Base-by-base conservation (phyloP, 1,284 basidiomycete genomes). In the Meira nashicola region DNA sequence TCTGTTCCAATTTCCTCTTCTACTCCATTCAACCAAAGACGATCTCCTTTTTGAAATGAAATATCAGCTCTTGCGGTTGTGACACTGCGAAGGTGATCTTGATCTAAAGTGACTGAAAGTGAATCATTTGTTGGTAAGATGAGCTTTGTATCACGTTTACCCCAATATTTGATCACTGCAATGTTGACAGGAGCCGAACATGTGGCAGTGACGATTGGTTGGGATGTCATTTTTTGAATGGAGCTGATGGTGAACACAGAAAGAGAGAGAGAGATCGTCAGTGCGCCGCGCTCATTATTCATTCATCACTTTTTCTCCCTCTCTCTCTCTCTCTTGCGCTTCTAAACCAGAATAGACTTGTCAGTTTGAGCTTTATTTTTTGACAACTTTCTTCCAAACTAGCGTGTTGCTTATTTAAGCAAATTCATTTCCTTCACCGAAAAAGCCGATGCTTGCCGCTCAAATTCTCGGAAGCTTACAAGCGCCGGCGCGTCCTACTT, bases 81-180 rank as follows among this genome's bases (percentile, higher is more conserved):
- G 8, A 92, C 94, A 1, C 91, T 91, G 59, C 91, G 85, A 23
- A 99, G 85, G 74, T 98, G 89, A 80, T 96, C 92, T 80, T 98
- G 95, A 77, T 90, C 89, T 60, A 98, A 87, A 2, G 95, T 98
- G 52, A 98, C 90, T 1, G 92, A 96, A 33, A 99, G 86, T 21
- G 94, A 97, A 6, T 92, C 92, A 82, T 99, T 99, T 68, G 93
- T 97, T 33, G 94, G 94, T 57, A 99, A 84, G 77, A 97, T 96
- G 66, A 98, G 86, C 69, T 87, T 86, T 9, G 91, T 93, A 81
- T 97, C 89, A 67, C 93, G 88, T 82, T 99, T 99, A 68, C 94
- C 94, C 94, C 94, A 99, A 66, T 78, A 73, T 64, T 96, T 96
- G 82, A 95, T 93, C 78, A 89, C 90, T 28, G 92, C 92, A 73